A percentile compares a stretch with the other conserved stretches of the same genome.
phyloP scores from a whole-genome alignment of 305 asterid species.

The Withania somnifera region DNA sequence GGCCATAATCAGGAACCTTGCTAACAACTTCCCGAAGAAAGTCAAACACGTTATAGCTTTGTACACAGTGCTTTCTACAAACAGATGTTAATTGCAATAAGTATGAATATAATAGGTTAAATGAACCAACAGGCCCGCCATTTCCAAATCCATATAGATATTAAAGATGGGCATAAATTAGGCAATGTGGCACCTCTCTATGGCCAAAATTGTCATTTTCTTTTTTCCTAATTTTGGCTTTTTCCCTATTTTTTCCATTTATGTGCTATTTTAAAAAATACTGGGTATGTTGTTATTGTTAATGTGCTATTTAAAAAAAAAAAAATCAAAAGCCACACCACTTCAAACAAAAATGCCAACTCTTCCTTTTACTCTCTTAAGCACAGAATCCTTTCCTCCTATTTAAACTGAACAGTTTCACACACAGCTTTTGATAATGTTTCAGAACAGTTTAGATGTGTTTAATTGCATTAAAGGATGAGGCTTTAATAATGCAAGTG shows the following conservation, averaged over 20 bases:
- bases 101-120: background rate
- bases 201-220: background rate
- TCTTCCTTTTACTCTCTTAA: background rate
- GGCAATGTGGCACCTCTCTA: background rate
- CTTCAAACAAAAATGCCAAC: background rate
- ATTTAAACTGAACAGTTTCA: background rate
- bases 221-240: background rate
- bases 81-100: background rate
- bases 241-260: background rate
- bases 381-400: background rate
- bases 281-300: too few relatives aligned
- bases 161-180: background rate
- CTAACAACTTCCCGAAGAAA: constrained; percentile 89
- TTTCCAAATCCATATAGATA: background rate
- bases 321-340: background rate
- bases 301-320: background rate
- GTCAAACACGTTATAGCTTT: constrained; percentile 89
- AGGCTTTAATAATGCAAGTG: background rate
- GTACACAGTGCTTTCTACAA: constrained; percentile 91
- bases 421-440: background rate
- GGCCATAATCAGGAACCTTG: constrained; percentile 94
- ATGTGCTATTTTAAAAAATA: background rate
- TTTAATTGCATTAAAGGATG: background rate
- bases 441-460: background rate
- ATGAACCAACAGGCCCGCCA: background rate